Evolutionary conservation across 495 filamentous ascomycete genomes (phyloP).

Genomic region (Trichoderma orchidacearum): DNA sequence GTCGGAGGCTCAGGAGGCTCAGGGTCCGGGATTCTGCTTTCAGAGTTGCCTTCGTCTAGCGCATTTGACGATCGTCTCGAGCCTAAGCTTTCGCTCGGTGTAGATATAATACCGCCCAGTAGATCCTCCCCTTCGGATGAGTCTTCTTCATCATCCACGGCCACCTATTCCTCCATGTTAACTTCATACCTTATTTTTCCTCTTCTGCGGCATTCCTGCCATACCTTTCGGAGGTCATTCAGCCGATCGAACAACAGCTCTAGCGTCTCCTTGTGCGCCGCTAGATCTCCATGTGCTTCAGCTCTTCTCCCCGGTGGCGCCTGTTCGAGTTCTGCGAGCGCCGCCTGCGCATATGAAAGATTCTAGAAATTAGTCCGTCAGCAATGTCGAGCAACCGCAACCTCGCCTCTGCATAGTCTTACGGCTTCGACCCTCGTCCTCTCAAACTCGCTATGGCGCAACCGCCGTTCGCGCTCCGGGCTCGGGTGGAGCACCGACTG

Average conservation of each 20-base stretch:
- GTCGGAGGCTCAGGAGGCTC: constrained; percentile 4
- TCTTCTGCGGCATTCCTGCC: constrained; percentile 10
- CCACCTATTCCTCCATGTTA: background rate
- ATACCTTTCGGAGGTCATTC: constrained; percentile 46
- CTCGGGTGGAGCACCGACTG: constrained; percentile 55
- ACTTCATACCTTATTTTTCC: background rate
- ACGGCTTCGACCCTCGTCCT: constrained; percentile 53
- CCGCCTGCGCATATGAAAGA: constrained; percentile 62
- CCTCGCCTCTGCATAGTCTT: constrained; percentile 12
- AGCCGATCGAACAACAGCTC: constrained; percentile 47
- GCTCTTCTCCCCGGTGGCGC: constrained; percentile 51
- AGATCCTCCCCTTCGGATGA: constrained; percentile 38
- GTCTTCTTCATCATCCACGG: constrained; percentile 17
- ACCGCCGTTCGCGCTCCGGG: constrained; percentile 38
- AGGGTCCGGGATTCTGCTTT: constrained; percentile 3
- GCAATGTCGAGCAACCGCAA: background rate
- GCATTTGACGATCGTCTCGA: constrained; percentile 17
- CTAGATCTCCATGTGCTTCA: constrained; percentile 52
- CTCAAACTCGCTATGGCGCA: constrained; percentile 55
- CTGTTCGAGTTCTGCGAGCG: constrained; percentile 67
- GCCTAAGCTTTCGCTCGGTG: constrained; percentile 32
- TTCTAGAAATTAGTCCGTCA: constrained; percentile 38
- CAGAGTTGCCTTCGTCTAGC: constrained; percentile 5
- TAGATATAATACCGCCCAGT: constrained; percentile 29
- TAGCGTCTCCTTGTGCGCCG: constrained; percentile 45